Percentiles rank a stretch among this genome's conserved stretches.
Evolutionary conservation across 2,329 filamentous ascomycete genomes (phyloP).

Genomic region (Tolypocladium nubicola): DNA sequence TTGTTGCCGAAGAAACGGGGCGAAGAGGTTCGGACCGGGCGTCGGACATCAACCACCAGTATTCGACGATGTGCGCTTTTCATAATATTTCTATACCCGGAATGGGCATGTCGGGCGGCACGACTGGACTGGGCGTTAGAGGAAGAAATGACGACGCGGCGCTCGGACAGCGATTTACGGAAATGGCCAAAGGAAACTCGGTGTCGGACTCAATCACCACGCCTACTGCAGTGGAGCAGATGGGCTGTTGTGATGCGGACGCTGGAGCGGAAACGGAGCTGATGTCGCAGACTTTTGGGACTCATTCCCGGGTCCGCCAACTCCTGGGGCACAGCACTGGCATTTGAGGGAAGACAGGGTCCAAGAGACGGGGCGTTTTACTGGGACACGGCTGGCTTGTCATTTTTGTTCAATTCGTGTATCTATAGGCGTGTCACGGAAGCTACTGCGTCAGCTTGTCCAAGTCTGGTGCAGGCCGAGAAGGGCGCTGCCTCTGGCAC

Average conservation of each 20-base stretch:
- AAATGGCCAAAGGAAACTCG: background rate
- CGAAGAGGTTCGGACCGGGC: background rate
- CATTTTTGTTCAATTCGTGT: background rate
- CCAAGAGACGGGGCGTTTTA: background rate
- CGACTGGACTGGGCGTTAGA: background rate
- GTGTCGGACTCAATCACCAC: background rate
- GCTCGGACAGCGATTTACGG: background rate
- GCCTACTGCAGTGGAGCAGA: background rate
- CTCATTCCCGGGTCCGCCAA: background rate
- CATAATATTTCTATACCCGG: background rate
- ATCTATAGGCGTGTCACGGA: background rate
- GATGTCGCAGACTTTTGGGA: background rate
- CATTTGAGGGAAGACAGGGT: background rate
- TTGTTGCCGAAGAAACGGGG: background rate
- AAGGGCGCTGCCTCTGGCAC: background rate
- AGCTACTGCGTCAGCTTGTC: background rate
- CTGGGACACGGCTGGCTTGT: constrained; percentile 1
- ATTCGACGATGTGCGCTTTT: background rate
- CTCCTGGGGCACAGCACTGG: background rate
- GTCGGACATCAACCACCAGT: background rate
- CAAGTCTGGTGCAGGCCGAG: background rate
- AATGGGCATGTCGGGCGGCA: background rate
- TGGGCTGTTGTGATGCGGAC: background rate
- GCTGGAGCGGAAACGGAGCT: background rate
- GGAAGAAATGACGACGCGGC: background rate